Conservation (phyloP, 108 stramenopile species). For the Mediolabrus comicus region DNA sequence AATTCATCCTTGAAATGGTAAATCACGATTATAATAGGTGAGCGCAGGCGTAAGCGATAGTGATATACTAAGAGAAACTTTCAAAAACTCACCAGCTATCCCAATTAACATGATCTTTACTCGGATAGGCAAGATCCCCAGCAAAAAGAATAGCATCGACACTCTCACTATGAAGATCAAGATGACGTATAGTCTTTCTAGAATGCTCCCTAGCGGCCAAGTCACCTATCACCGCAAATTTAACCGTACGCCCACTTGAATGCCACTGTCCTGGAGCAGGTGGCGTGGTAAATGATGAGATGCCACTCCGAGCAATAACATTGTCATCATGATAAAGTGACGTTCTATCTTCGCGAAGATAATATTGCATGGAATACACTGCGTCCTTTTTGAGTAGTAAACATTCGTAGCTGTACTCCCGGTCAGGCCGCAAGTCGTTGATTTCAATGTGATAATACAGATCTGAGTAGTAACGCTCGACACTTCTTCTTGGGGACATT, state of each 20-base stretch:
- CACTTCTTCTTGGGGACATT: background rate
- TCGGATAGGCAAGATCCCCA: slow-evolving; percentile 83
- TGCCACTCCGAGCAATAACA: slow-evolving; percentile 18
- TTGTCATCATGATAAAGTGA: background rate
- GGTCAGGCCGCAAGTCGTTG: slow-evolving; percentile 52
- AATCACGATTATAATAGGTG: too few species aligned
- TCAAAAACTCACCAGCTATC: slow-evolving; percentile 63
- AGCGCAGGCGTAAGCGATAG: too few species aligned
- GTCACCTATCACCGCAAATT: slow-evolving; percentile 45
- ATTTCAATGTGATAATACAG: slow-evolving; percentile 57
- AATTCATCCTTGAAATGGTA: slow-evolving; percentile 65
- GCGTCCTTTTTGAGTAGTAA: slow-evolving; percentile 9
- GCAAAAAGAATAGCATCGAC: slow-evolving; percentile 63
- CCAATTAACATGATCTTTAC: slow-evolving; percentile 70
- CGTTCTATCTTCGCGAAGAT: background rate
- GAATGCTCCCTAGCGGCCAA: slow-evolving; percentile 29
- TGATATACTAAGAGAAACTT: background rate
- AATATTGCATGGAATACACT: background rate
- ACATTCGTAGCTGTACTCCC: slow-evolving; percentile 65
- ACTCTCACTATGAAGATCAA: slow-evolving; percentile 30
- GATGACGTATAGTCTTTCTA: slow-evolving; percentile 15
- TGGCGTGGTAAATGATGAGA: slow-evolving; percentile 18
- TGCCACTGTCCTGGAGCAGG: slow-evolving; percentile 32
- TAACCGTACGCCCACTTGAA: slow-evolving; percentile 29
- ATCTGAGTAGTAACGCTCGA: slow-evolving; percentile 28